Evolutionary conservation across 108 stramenopile genomes (phyloP).

Genomic region (Pseudonitzschia pungens): DNA sequence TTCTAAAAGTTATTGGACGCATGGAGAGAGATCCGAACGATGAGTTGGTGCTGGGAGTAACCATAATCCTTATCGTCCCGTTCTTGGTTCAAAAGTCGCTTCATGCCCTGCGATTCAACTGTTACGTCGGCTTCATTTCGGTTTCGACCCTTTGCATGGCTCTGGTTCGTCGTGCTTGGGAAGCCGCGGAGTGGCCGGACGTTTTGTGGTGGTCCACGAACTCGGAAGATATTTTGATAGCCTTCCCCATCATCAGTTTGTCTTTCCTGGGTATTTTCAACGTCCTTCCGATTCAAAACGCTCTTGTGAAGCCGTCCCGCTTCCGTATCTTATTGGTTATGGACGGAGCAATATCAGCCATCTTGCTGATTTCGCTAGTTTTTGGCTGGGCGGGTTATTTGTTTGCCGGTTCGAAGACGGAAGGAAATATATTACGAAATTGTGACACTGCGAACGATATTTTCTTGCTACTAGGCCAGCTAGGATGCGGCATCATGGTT

Average conservation of each 20-base stretch:
- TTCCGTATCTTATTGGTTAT: slow-evolving; percentile 46
- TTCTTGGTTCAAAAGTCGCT: slow-evolving; percentile 63
- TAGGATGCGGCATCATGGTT: slow-evolving; percentile 70
- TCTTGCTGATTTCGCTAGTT: slow-evolving; percentile 47
- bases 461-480: slow-evolving; percentile 53
- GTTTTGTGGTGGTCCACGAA: slow-evolving; percentile 20
- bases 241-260: slow-evolving; percentile 80
- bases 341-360: slow-evolving; percentile 38
- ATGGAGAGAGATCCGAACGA: slow-evolving; percentile 9
- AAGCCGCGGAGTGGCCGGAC: background rate
- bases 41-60: slow-evolving; percentile 43
- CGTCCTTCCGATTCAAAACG: slow-evolving; percentile 63
- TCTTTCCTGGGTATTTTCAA: slow-evolving; percentile 77
- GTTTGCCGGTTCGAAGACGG: slow-evolving; percentile 43
- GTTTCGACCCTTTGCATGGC: slow-evolving; percentile 58
- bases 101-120: slow-evolving; percentile 77
- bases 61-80: slow-evolving; percentile 50
- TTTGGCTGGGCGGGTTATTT: slow-evolving; percentile 70
- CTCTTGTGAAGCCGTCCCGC: slow-evolving; percentile 55
- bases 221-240: slow-evolving; percentile 29
- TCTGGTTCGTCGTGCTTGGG: slow-evolving; percentile 31
- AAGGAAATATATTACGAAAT: slow-evolving; percentile 73
- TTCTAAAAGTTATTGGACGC: slow-evolving; percentile 20
- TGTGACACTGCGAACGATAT: slow-evolving; percentile 27
- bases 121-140: slow-evolving; percentile 76